A percentile compares a stretch with the other conserved stretches of the same genome.
Conservation (phyloP, 352 stramenopile genomes). For the Phytophthora aleatoria region DNA sequence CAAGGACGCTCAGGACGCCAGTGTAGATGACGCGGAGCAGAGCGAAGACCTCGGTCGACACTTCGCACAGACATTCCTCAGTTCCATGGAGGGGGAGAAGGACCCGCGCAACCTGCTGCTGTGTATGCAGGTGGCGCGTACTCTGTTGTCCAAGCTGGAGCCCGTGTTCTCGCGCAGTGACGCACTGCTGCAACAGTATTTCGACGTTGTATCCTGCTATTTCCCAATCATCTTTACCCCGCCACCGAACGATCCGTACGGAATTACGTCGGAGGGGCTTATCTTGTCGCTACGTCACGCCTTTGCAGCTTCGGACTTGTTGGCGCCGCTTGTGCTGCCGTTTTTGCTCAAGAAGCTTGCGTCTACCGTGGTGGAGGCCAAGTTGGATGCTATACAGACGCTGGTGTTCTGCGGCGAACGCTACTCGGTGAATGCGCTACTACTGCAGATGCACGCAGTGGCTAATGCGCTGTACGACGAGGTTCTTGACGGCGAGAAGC, state of each 20-base stretch:
- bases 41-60: conserved; percentile 47
- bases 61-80: conserved; percentile 81
- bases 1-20: conserved; percentile 25
- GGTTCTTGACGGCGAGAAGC: conserved; percentile 85
- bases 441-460: conserved; percentile 73
- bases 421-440: conserved; percentile 80
- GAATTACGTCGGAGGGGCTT: conserved; percentile 88
- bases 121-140: conserved; percentile 73
- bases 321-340: conserved; percentile 82
- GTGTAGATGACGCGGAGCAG: conserved; percentile 27
- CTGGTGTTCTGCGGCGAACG: conserved; percentile 82
- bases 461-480: conserved; percentile 79
- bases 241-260: conserved; percentile 90
- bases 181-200: conserved; percentile 82
- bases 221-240: conserved; percentile 93
- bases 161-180: conserved; percentile 69
- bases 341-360: conserved; percentile 90
- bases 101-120: conserved; percentile 87
- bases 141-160: conserved; percentile 63
- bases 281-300: conserved; percentile 79
- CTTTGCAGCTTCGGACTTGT: conserved; percentile 77
- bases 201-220: conserved; percentile 91
- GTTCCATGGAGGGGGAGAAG: conserved; percentile 90
- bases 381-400: conserved; percentile 82
- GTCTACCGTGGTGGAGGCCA: conserved; percentile 77